Base-by-base conservation (phyloP, 345 rosid species). In the Pistacia atlantica region DNA sequence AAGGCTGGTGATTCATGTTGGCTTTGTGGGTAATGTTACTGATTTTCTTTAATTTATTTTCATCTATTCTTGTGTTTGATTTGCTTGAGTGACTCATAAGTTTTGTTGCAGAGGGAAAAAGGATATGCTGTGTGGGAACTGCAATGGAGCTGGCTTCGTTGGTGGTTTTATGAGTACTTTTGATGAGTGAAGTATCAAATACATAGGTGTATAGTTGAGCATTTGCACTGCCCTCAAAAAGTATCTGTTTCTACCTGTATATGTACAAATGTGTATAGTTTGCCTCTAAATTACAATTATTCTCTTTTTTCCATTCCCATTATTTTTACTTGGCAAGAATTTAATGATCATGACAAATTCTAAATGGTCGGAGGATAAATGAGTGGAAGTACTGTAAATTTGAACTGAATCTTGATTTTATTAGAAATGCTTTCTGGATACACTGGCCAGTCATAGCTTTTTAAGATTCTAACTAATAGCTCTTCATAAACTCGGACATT, bases 111-210 rank as follows among this genome's bases (percentile, higher is more conserved):
- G 92, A 17, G 91, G 92, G 17, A 87, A 78, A 71, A 88, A 77
- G 75, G 81, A 84, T 0, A 83, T 90, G 83, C 35, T 90, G 49
- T 84, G 92, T 54, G 91, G 91, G 48, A 84, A 84, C 46, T 90
- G 91, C 82, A 89, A 89, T 70, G 94, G 90, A 70, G 94, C 94
- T 62, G 92, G 91, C 45, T 90, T 89, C 74, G 0, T 89, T 42
- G 92, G 92, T 17, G 94, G 92, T 31, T 88, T 90, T 76, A 74
- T 88, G 89, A 90, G 87, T 78, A 86, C 92, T n/a, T 25, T 18
- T 8, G 90, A 90, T 59, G 87, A 88, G 76, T 88, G 81, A 68
- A 79, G 38, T 79, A n/a, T 31, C 33, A 31, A 31, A 3, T 31
- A 31, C 33, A 31, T 31, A 31, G 2, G 1, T 31, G 33, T 31